phyloP scores from a whole-genome alignment of 23 red algal genomes.

The Gracilaria gracilis region DNA sequence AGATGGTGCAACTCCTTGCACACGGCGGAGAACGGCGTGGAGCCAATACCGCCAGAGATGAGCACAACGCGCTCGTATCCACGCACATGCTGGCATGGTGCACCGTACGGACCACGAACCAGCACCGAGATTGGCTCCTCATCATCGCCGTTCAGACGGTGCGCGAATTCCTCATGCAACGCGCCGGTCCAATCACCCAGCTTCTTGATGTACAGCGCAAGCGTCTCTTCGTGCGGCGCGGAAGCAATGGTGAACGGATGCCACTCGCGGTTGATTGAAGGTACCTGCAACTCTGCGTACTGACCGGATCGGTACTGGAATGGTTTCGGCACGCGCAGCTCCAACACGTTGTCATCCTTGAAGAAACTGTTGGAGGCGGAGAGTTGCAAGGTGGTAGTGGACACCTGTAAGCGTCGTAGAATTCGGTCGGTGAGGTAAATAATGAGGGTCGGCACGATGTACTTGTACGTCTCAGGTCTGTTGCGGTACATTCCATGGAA shows the following conservation, averaged over 20 bases:
- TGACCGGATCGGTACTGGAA: constrained; percentile 79
- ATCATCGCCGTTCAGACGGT: constrained; percentile 29
- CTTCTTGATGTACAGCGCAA: constrained; percentile 79
- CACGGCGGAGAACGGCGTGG: constrained; percentile 76
- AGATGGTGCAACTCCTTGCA: constrained; percentile 67
- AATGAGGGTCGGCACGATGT: constrained; percentile 54
- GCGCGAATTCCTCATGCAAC: constrained; percentile 37
- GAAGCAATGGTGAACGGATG: constrained; percentile 90
- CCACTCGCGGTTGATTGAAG: constrained; percentile 74
- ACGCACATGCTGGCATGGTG: constrained; percentile 73
- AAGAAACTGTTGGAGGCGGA: constrained; percentile 25
- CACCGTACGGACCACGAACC: constrained; percentile 82
- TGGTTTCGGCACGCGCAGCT: constrained; percentile 61
- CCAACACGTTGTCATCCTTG: constrained; percentile 47
- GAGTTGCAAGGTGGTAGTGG: constrained; percentile 30
- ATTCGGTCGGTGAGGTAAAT: constrained; percentile 66
- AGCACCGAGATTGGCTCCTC: constrained; percentile 19
- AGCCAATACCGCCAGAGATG: constrained; percentile 74
- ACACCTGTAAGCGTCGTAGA: constrained; percentile 27
- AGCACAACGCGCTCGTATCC: constrained; percentile 72
- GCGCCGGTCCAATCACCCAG: constrained; percentile 76
- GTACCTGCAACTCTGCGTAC: constrained; percentile 81
- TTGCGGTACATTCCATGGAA: constrained; percentile 71
- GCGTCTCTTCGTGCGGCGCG: constrained; percentile 70
- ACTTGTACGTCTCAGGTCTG: constrained; percentile 83